Evolutionary conservation across 116 monocot species (phyloP).

Genomic region (Papilionanthe hybrid): DNA sequence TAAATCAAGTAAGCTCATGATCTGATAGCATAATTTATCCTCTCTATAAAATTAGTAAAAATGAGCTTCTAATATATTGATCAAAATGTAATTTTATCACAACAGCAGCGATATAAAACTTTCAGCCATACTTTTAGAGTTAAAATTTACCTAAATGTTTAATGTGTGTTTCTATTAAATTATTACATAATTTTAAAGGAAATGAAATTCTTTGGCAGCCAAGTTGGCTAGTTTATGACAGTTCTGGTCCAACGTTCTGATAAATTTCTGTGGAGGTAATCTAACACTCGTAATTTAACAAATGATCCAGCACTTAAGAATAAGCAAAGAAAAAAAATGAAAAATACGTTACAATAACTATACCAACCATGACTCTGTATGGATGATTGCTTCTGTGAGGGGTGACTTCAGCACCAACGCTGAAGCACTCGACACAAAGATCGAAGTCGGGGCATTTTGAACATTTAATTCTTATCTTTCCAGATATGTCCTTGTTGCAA

Average conservation of each 20-base stretch:
- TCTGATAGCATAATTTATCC: neutral
- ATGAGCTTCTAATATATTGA: neutral
- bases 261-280: neutral
- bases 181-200: neutral
- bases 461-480: slow-evolving; percentile 85
- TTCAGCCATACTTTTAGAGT: neutral
- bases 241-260: neutral
- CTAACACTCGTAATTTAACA: neutral
- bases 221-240: neutral
- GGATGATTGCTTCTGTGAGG: slow-evolving; percentile 90
- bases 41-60: neutral
- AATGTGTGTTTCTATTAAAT: neutral
- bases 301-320: neutral
- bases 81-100: neutral
- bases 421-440: slow-evolving; percentile 83
- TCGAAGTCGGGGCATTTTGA: slow-evolving; percentile 81
- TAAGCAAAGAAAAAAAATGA: slow-evolving; percentile 3
- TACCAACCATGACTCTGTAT: slow-evolving; percentile 86
- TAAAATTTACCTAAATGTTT: neutral
- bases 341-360: neutral
- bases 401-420: slow-evolving; percentile 80
- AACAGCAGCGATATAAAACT: neutral
- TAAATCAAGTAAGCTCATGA: neutral
- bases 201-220: neutral
- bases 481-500: slow-evolving; percentile 86